These are phyloP conservation scores for Cladosporium sp. DNA, from an alignment of 2,329 filamentous ascomycete genomes.

Conservation along the genomic window DNA sequence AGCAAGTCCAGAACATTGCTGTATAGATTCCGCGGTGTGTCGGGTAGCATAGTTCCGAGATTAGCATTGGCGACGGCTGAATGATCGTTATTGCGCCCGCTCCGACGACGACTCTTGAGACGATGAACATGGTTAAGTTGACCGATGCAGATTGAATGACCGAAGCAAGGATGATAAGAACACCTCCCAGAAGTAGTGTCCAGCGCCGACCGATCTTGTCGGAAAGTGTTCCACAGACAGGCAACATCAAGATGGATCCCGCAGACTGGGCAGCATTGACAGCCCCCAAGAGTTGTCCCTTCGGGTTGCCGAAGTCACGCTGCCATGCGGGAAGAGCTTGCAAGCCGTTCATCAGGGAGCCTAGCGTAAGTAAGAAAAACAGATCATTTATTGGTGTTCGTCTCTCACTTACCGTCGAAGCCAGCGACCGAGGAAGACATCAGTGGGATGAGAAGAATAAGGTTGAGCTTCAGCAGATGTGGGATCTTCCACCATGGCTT, in stretches of 20 bases:
- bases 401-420: too few relatives aligned
- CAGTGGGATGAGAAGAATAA: background rate
- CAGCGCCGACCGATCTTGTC: constrained; percentile 4
- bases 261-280: background rate
- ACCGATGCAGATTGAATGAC: background rate
- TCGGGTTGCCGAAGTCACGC: background rate
- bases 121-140: background rate
- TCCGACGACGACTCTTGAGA: constrained; percentile 35
- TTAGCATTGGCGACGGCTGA: constrained; percentile 60
- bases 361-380: too few relatives aligned
- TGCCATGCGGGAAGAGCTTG: constrained; percentile 1
- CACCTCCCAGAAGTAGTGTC: too few relatives aligned
- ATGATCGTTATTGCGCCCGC: too few relatives aligned
- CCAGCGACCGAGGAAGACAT: constrained; percentile 15
- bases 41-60: constrained; percentile 64
- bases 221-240: background rate
- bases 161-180: background rate
- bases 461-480: too few relatives aligned
- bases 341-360: constrained; percentile 17
- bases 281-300: background rate
- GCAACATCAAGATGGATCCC: background rate
- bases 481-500: too few relatives aligned
- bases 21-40: constrained; percentile 64
- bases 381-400: too few relatives aligned
- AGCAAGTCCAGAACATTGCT: constrained; percentile 45